Evolutionary conservation across 139 green algal genomes (phyloP), one percentile per base, ranked within the genome.

Genomic region (Micromonas pusilla): DNA sequence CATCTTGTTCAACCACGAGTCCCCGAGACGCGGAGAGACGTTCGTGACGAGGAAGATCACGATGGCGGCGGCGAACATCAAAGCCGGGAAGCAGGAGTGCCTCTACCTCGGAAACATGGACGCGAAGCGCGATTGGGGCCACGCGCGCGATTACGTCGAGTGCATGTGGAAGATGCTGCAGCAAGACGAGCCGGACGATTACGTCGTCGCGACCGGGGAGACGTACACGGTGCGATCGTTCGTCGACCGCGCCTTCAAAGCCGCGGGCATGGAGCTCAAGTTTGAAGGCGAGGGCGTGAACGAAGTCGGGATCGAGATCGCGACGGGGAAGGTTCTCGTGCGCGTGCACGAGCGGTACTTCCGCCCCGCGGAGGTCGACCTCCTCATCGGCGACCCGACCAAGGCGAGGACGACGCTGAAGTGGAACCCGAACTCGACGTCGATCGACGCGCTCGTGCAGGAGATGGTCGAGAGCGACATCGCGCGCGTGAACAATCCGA

Each of bases 1-100:
- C 67, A 90, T 94, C 54, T 85, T 94, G 26, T 94, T 94, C 86
- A 94, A 94, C 82, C 90, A 94, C 79, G 90, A 94, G 81, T 88
- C 80, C 0, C 89, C 90, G 16, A 81, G 86, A 4, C 86, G 90
- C 76, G 90, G 90, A 53, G 87, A 92, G 79, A 92, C 83, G 23
- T 94, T 94, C 76, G 90, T 94, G 6, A 94, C 90, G 4, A 83
- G 90, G 64, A 94, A 94, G 82, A 89, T 92, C 66, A 90, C 88
- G 1, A 81, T 84, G 52, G 87, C 79, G 34, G 78, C 82, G 16
- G 68, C 68, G 23, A 77, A 73, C 53, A 82, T 77, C 78, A 77
- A 73, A 33, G 21, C n/a, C 3, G 68, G 67, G 1, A 66, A 79
- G 68, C 78, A 73, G 33, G 54, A 82, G 21, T 84, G 75, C 34